Percentiles rank a stretch among this genome's conserved stretches.
Evolutionary conservation across 768 basidiomycete species (phyloP).

Genomic region (Suillus spraguei): DNA sequence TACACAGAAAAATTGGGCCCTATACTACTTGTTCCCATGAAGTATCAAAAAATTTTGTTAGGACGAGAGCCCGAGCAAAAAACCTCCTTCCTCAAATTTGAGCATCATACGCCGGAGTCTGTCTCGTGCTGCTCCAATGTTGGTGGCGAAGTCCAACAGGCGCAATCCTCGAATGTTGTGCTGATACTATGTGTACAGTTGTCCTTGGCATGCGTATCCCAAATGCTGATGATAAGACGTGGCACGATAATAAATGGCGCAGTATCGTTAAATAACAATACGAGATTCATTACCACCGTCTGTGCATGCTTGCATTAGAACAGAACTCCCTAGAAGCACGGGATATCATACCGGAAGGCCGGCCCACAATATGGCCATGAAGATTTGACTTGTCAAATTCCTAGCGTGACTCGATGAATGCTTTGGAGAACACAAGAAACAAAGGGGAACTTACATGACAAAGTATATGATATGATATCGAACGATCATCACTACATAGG

Average conservation of each 20-base stretch:
- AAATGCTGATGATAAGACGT: neutral
- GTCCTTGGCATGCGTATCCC: neutral
- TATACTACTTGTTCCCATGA: neutral
- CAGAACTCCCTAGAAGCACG: neutral
- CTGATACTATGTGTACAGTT: neutral
- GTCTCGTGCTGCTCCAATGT: neutral
- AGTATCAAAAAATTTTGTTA: neutral
- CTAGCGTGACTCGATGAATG: neutral
- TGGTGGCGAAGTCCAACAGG: neutral
- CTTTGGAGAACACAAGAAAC: neutral
- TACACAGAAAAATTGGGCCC: neutral
- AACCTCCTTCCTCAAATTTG: neutral
- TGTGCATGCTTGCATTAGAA: neutral
- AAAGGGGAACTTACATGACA: neutral
- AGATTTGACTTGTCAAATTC: neutral
- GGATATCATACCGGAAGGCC: neutral
- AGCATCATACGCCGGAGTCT: neutral
- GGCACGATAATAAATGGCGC: neutral
- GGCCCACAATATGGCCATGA: neutral
- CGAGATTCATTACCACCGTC: neutral
- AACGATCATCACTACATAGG: neutral
- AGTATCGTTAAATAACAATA: neutral
- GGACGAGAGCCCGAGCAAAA: neutral
- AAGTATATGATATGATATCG: constrained; percentile 2
- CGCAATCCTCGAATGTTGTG: neutral